Evolutionary conservation across 1,139 yeast species (phyloP), one percentile per base, ranked within the genome.

Genomic region (Kurtzmaniella quercitrusa): DNA sequence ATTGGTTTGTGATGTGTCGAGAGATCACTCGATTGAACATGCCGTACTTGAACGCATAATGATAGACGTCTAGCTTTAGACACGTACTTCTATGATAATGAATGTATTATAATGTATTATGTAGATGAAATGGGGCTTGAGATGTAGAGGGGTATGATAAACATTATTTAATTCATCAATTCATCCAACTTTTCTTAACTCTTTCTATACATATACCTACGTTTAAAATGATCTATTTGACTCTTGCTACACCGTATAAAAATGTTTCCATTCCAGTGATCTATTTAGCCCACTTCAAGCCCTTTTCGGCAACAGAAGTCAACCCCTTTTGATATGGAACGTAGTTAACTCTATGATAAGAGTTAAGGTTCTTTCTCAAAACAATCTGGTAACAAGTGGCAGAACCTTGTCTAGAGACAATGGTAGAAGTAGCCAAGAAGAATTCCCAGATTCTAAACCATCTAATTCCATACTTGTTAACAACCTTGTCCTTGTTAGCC

Each of bases 381-480:
- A 86, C 85, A 62, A 89, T 86, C 73, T 89, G 97, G 75, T 80
- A 90, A 68, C 96, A 88, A 44, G 95, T 81, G 41, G 96, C 95
- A 56, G 93, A 82, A 56, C 96, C 96, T 72, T 89, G 95, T 77
- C 97, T 87, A 25, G 95, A 80, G 51, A 86, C 82, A 59, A 89
- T 85, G 47, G 85, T 79, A 19, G 96, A 85, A 45, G 77, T 77
- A 50, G 95, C 88, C 61, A 89, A 79, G 72, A 89, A 89, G 74
- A 68, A 88, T 68, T 88, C 95, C 96, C 96, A 89, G 66, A 89
- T 88, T 68, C 95, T 82, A 71, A 74, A 90, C 96, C 96, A 89
- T 70, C 82, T 84, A 55, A 77, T 69, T 56, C 97, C 97, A 59
- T 90, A 89, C 71, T 86, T 87, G 72, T 79, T 77, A 48, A 83